phyloP scores from a whole-genome alignment of 108 stramenopile species.

The Cyclostephanos tholiformis region DNA sequence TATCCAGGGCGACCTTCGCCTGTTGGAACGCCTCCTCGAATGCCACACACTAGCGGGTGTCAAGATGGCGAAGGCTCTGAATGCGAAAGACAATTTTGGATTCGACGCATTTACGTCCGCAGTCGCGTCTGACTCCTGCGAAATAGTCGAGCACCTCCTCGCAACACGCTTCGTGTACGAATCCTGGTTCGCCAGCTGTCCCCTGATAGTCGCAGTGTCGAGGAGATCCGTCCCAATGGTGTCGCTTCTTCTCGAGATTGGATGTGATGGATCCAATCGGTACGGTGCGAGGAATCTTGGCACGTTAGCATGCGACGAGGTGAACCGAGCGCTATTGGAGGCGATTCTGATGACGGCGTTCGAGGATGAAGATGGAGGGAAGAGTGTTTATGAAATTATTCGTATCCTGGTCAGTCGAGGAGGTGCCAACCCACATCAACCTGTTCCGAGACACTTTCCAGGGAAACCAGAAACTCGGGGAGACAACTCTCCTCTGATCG shows the following conservation, averaged over 20 bases:
- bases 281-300: neutral
- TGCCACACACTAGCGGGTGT: slow-evolving; percentile 28
- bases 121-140: slow-evolving; percentile 56
- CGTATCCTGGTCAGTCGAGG: slow-evolving; percentile 19
- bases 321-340: slow-evolving; percentile 36
- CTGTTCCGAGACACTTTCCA: slow-evolving; percentile 4
- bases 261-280: slow-evolving; percentile 8
- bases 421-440: slow-evolving; percentile 32
- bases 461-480: slow-evolving; percentile 1
- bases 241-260: slow-evolving; percentile 59
- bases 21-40: slow-evolving; percentile 58
- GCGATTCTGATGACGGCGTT: slow-evolving; percentile 6
- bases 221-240: slow-evolving; percentile 61
- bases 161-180: slow-evolving; percentile 47
- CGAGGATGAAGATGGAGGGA: neutral
- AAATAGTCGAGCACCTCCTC: slow-evolving; percentile 63
- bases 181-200: slow-evolving; percentile 47
- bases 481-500: neutral
- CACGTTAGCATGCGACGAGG: slow-evolving; percentile 16
- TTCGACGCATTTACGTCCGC: slow-evolving; percentile 69
- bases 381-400: slow-evolving; percentile 25
- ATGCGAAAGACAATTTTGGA: slow-evolving; percentile 42
- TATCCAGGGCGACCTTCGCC: slow-evolving; percentile 41
- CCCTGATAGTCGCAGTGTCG: slow-evolving; percentile 63
- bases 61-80: slow-evolving; percentile 54